Evolutionary conservation across 2,329 filamentous ascomycete species (phyloP), one percentile per base, ranked within the genome.

Genomic region (Emericellopsis cladophorae): DNA sequence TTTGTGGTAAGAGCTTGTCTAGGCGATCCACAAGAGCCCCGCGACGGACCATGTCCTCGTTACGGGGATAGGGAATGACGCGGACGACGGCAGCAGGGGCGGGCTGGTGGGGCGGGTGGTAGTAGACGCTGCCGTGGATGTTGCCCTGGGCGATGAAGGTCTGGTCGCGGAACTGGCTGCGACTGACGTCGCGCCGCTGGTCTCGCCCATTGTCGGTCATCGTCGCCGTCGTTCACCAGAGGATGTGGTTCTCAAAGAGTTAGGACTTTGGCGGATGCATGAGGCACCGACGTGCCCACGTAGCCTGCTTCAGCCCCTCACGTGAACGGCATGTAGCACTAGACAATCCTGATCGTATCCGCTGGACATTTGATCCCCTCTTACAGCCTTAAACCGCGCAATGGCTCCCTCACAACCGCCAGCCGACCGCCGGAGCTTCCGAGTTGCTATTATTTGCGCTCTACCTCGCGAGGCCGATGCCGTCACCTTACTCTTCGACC

Each of bases 1-100:
- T 22, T 1, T 21, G 32, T 10, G 51, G 48, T 5, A 56, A 36
- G 21, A 53, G 42, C 5, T 34, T 7, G n/a, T 51, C 41, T 11
- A 55, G 42, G 31, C n/a, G 21, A 34, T 41, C 31, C 15, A 53
- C 43, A 31, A 54, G 40, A 18, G 44, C 42, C 23, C 7, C n/a
- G 10, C 53, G 49, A 33, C 48, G 12, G 9, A 55, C 44, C 0
- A 54, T n/a, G 39, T 53, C 46, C 31, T 51, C 43, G 24, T 55
- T 56, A 35, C 44, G 50, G 26, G 46, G 45, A 44, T 48, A 52
- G 4, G 49, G 51, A 4, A 50, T 47, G 12, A 44, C 37, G 18
- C 43, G 40, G n/a, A 44, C n/a, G 18, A 21, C 18, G 15, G 39
- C 42, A 16, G 44, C 2, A 21, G 34, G 37, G 44, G 40, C 41